Percentiles rank a stretch among this genome's conserved stretches.
Evolutionary conservation across 2,329 filamentous ascomycete species (phyloP).

Genomic region (Trichoderma cornu-damae): DNA sequence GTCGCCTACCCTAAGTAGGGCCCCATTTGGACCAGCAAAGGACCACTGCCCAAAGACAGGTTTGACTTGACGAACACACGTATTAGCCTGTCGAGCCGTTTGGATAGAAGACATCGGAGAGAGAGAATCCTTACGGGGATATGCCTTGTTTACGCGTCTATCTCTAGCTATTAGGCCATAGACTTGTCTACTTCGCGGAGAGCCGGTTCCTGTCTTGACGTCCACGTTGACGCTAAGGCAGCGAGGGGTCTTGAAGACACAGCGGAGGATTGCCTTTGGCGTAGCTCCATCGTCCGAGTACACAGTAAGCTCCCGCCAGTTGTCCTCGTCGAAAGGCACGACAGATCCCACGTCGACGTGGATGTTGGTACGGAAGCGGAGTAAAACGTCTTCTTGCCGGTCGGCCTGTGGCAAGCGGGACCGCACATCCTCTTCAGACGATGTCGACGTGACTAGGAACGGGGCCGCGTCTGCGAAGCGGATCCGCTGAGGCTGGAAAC

Average conservation of each 20-base stretch:
- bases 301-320: constrained; percentile 21
- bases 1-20: constrained; percentile 25
- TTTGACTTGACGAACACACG: constrained; percentile 16
- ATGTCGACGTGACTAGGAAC: constrained; percentile 20
- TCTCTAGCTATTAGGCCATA: constrained; percentile 23
- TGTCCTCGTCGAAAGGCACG: constrained; percentile 20
- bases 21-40: constrained; percentile 21
- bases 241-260: constrained; percentile 21
- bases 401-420: constrained; percentile 14
- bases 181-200: constrained; percentile 18
- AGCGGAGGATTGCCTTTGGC: constrained; percentile 21
- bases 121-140: constrained; percentile 22
- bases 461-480: constrained; percentile 23
- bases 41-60: constrained; percentile 24
- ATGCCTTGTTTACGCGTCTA: constrained; percentile 21
- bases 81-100: neutral
- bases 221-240: constrained; percentile 23
- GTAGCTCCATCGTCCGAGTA: constrained; percentile 7
- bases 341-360: constrained; percentile 21
- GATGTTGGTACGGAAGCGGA: constrained; percentile 22
- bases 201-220: constrained; percentile 16
- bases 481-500: constrained; percentile 20
- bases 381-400: constrained; percentile 19
- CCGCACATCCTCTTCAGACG: constrained; percentile 20
- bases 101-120: neutral